Percentiles rank a stretch among this genome's conserved stretches.
Conservation (phyloP, 2,329 filamentous ascomycete species). For the Tolypocladium amazonense region DNA sequence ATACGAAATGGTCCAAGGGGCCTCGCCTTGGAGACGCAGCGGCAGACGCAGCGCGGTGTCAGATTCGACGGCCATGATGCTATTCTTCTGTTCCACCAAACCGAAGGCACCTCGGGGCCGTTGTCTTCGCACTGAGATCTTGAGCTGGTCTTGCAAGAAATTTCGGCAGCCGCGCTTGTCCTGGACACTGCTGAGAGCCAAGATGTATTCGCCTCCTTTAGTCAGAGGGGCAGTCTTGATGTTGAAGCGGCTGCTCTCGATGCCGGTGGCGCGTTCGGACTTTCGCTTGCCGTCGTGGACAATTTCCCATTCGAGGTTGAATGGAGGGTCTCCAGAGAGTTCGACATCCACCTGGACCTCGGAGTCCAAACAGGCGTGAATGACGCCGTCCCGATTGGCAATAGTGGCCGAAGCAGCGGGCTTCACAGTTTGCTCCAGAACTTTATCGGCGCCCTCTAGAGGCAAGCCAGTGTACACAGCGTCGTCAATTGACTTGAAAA, state of each 20-base stretch:
- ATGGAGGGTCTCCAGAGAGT: constrained; percentile 75
- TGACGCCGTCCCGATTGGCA: constrained; percentile 38
- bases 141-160: constrained; percentile 72
- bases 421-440: constrained; percentile 82
- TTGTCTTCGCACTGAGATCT: constrained; percentile 79
- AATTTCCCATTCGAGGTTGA: constrained; percentile 84
- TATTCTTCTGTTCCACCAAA: constrained; percentile 68
- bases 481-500: constrained; percentile 73
- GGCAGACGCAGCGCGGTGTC: constrained; percentile 65
- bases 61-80: constrained; percentile 60
- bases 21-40: constrained; percentile 72
- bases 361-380: constrained; percentile 74
- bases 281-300: constrained; percentile 80
- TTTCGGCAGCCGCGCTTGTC: constrained; percentile 82
- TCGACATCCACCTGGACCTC: constrained; percentile 62
- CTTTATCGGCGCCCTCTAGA: constrained; percentile 49
- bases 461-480: constrained; percentile 62
- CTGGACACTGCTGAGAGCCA: constrained; percentile 76
- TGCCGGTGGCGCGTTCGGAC: constrained; percentile 52
- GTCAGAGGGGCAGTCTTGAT: constrained; percentile 67
- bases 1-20: constrained; percentile 74
- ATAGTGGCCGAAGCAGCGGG: constrained; percentile 78
- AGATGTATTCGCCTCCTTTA: constrained; percentile 80
- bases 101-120: constrained; percentile 82
- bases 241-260: constrained; percentile 51